Evolutionary conservation across 768 basidiomycete genomes (phyloP).

Genomic region (Lactifluus subvellereus): DNA sequence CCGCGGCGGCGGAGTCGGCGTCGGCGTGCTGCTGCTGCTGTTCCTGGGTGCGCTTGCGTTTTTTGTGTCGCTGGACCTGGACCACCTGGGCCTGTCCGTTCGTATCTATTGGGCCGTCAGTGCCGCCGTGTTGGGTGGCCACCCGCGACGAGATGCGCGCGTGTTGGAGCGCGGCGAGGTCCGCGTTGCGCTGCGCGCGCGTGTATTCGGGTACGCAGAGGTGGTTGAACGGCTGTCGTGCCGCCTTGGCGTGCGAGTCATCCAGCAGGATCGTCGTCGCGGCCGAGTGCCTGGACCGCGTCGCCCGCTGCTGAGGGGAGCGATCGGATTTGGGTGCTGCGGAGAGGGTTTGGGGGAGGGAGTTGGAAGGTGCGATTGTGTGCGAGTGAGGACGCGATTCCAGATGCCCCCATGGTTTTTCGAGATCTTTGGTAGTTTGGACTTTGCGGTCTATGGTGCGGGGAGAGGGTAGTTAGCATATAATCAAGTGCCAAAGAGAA

Average conservation of each 20-base stretch:
- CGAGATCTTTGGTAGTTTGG: constrained; percentile 70
- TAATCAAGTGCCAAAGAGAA: too few relatives aligned
- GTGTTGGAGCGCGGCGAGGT: constrained; percentile 31
- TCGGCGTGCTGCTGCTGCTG: too few relatives aligned
- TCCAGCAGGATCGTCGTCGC: constrained; percentile 46
- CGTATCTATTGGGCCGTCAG: neutral
- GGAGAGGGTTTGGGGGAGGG: neutral
- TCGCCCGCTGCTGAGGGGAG: neutral
- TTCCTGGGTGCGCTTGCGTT: neutral
- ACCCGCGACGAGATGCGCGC: neutral
- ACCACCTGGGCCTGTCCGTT: neutral
- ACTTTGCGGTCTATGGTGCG: constrained; percentile 31
- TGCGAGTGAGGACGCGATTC: constrained; percentile 6
- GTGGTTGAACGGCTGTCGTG: constrained; percentile 77
- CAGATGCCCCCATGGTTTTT: constrained; percentile 57
- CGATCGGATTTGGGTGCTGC: neutral
- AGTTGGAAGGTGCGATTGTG: neutral
- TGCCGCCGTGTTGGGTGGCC: constrained; percentile 1
- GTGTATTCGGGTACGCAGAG: constrained; percentile 70
- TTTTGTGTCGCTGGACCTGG: neutral
- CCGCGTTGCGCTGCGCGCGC: constrained; percentile 36
- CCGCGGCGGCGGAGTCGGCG: neutral
- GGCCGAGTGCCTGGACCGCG: constrained; percentile 35
- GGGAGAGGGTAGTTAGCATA: neutral
- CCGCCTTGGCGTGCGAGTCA: constrained; percentile 50